Evolutionary conservation across 2,329 filamentous ascomycete genomes (phyloP).

Genomic region (Botryosphaeria dothidea): DNA sequence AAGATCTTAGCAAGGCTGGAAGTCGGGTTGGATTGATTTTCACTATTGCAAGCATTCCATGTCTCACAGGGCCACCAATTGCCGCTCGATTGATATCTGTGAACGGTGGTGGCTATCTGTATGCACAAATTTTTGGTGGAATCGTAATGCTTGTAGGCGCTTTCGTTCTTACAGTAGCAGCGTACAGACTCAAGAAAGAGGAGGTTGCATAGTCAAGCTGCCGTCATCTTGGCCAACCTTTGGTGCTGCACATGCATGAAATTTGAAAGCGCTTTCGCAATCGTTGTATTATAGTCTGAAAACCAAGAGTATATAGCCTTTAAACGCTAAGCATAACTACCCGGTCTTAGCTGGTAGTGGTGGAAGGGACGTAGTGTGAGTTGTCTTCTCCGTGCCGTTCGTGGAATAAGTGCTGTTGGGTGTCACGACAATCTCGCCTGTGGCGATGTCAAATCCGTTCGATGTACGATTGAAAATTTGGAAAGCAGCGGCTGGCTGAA

Average conservation of each 20-base stretch:
- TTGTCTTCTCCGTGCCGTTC: background rate
- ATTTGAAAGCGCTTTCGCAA: too few species aligned
- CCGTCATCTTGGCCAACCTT: too few species aligned
- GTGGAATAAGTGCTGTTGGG: background rate
- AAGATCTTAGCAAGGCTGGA: background rate
- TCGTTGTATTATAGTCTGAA: too few species aligned
- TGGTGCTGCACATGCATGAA: too few species aligned
- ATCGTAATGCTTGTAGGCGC: background rate
- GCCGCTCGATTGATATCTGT: background rate
- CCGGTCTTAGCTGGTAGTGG: background rate
- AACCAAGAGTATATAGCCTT: too few species aligned
- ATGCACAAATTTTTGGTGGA: background rate
- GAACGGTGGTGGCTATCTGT: background rate
- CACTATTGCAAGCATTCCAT: background rate
- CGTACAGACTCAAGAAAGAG: background rate
- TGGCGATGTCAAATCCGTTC: constrained; percentile 51
- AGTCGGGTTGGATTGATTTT: background rate
- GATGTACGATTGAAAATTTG: constrained; percentile 54
- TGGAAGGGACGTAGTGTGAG: background rate
- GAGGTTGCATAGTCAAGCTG: too few species aligned
- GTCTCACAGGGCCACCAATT: background rate
- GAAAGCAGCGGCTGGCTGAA: constrained; percentile 51
- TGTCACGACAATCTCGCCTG: constrained; percentile 39
- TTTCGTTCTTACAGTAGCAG: background rate
- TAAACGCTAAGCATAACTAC: too few species aligned